Evolutionary conservation across 495 filamentous ascomycete species (phyloP).

Genomic region (Penicillium manginii): DNA sequence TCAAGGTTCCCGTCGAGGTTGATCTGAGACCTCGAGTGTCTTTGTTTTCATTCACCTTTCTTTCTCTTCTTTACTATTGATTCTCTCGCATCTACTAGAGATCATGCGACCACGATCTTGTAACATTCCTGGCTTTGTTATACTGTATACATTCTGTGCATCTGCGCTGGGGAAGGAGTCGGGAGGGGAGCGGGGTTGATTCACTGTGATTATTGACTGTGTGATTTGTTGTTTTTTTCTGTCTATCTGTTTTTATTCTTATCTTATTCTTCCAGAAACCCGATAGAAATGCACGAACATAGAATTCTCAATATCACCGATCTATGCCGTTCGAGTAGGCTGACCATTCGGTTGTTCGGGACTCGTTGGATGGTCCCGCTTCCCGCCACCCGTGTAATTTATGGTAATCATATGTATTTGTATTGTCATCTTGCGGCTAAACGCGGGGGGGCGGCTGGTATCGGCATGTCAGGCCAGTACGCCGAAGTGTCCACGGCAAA

Average conservation of each 20-base stretch:
- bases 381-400: slow-evolving; percentile 5
- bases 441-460: slow-evolving; percentile 31
- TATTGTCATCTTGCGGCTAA: slow-evolving; percentile 25
- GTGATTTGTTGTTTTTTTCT: slow-evolving; percentile 6
- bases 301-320: slow-evolving; percentile 5
- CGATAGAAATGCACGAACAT: slow-evolving; percentile 17
- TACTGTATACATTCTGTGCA: slow-evolving; percentile 30
- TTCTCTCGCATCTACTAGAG: slow-evolving; percentile 2
- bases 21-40: slow-evolving; percentile 15
- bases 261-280: not conserved
- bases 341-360: slow-evolving; percentile 32
- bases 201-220: not conserved
- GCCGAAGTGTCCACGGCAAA: slow-evolving; percentile 29
- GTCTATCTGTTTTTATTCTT: not conserved
- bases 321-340: not conserved
- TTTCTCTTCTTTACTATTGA: not conserved
- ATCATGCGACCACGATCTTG: slow-evolving; percentile 12
- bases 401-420: slow-evolving; percentile 11
- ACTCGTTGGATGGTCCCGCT: slow-evolving; percentile 10
- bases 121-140: slow-evolving; percentile 12
- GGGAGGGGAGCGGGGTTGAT: not conserved
- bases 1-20: slow-evolving; percentile 50
- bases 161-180: slow-evolving; percentile 23
- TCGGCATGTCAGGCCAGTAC: slow-evolving; percentile 45
- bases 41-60: slow-evolving; percentile 1